A percentile compares a stretch with the other conserved stretches of the same genome.
These are phyloP conservation scores for Canariomyces notabilis DNA, from an alignment of 2,329 filamentous ascomycete species.

Conservation along the genomic window DNA sequence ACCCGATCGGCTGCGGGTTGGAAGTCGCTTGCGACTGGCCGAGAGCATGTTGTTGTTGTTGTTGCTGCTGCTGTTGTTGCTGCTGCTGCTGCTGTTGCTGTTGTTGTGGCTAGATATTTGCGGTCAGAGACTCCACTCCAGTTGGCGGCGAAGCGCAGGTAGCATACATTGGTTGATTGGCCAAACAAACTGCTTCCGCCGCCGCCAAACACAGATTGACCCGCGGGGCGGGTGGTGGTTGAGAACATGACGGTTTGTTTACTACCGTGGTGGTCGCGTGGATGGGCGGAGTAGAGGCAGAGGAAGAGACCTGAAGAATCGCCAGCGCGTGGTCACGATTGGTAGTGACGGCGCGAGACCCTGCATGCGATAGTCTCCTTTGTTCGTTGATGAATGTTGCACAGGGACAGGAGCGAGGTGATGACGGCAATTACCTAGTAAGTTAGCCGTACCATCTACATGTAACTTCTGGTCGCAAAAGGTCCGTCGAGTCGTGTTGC, in stretches of 20 bases:
- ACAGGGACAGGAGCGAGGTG: too few relatives aligned
- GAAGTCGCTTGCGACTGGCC: conserved; percentile 23
- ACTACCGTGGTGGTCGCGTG: conserved; percentile 5
- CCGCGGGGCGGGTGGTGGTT: conserved; percentile 19
- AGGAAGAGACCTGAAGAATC: background rate
- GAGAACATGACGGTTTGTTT: conserved; percentile 19
- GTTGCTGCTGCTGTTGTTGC: conserved; percentile 34
- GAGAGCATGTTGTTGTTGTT: conserved; percentile 27
- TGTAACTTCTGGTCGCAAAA: too few relatives aligned
- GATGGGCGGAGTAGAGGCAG: background rate
- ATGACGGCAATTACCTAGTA: too few relatives aligned
- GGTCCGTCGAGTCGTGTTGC: too few relatives aligned
- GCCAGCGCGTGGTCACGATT: background rate
- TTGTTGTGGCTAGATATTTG: conserved; percentile 34
- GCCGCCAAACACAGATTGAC: conserved; percentile 26
- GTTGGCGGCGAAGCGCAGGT: background rate
- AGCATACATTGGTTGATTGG: conserved; percentile 21
- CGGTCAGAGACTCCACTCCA: conserved; percentile 9
- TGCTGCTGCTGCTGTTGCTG: conserved; percentile 34
- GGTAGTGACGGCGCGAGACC: background rate
- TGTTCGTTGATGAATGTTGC: too few relatives aligned
- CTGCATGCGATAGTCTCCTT: background rate
- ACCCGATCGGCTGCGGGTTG: conserved; percentile 40
- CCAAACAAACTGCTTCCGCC: conserved; percentile 23
- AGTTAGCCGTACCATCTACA: too few relatives aligned